Conservation (phyloP, 1,139 yeast species). For the Kodamaea alishanica region DNA sequence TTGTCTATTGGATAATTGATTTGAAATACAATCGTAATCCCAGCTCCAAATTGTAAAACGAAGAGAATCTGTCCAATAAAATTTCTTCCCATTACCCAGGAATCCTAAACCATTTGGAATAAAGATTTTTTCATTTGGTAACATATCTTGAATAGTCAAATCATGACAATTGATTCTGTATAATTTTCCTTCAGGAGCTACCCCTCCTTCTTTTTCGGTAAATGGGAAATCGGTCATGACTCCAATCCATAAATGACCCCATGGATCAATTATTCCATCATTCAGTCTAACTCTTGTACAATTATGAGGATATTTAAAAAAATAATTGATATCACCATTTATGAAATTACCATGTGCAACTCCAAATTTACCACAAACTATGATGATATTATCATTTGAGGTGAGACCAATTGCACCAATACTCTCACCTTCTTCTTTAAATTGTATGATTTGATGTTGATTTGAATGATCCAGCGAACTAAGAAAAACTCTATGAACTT, state of each 20-base stretch:
- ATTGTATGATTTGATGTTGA: slow-evolving; percentile 40
- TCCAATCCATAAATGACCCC: slow-evolving; percentile 70
- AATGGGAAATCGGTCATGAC: slow-evolving; percentile 60
- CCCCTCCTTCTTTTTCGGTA: slow-evolving; percentile 21
- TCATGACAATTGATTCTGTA: slow-evolving; percentile 39
- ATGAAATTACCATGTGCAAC: slow-evolving; percentile 48
- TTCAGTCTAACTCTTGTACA: slow-evolving; percentile 53
- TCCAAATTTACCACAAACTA: slow-evolving; percentile 57
- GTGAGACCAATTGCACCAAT: slow-evolving; percentile 68
- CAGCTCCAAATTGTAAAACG: slow-evolving; percentile 56
- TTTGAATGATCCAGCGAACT: slow-evolving; percentile 21
- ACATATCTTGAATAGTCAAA: slow-evolving; percentile 30
- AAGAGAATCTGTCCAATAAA: slow-evolving; percentile 73
- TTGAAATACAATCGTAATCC: slow-evolving; percentile 51
- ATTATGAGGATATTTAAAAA: slow-evolving; percentile 41
- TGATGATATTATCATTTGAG: slow-evolving; percentile 33
- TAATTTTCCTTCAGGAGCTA: slow-evolving; percentile 40
- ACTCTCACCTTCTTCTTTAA: slow-evolving; percentile 32
- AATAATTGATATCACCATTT: slow-evolving; percentile 39
- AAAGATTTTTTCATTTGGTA: slow-evolving; percentile 25
- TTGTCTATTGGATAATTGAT: slow-evolving; percentile 41
- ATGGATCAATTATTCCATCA: slow-evolving; percentile 68
- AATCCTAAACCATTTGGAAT: slow-evolving; percentile 85
- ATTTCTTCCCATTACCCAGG: slow-evolving; percentile 43
- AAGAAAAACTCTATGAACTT: slow-evolving; percentile 46